Conservation (phyloP, 2,329 filamentous ascomycete species). For the Trichothecium roseum region DNA sequence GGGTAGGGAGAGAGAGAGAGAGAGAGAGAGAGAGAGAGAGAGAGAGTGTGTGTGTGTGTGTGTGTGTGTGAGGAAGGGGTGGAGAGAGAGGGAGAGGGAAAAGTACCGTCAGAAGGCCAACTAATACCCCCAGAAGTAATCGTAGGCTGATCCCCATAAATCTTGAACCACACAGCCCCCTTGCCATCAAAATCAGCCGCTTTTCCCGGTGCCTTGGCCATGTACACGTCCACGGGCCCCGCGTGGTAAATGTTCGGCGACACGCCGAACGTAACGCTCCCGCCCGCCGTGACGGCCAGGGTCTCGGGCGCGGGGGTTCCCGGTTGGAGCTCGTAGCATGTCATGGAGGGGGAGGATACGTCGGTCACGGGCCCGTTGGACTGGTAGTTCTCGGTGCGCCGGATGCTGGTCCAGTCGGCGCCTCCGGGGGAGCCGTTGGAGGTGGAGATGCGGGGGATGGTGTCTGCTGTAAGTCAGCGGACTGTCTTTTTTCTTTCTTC, state of each 20-base stretch:
- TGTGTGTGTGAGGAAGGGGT: conserved; percentile 11
- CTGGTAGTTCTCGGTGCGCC: conserved; percentile 38
- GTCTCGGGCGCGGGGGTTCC: conserved; percentile 31
- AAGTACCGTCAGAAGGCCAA: conserved; percentile 26
- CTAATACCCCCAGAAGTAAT: conserved; percentile 23
- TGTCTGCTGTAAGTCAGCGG: conserved; percentile 17
- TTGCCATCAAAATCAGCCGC: conserved; percentile 26
- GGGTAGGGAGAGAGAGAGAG: no score
- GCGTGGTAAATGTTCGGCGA: conserved; percentile 30
- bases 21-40: no score
- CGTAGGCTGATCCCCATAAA: conserved; percentile 29
- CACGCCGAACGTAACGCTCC: conserved; percentile 18
- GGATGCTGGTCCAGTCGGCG: conserved; percentile 33
- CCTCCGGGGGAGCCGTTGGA: conserved; percentile 15
- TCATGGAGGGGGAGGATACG: conserved; percentile 34
- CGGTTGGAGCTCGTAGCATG: conserved; percentile 36
- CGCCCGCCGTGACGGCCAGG: conserved; percentile 18
- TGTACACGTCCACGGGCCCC: conserved; percentile 23
- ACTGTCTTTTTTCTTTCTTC: neutral
- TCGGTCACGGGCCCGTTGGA: conserved; percentile 37
- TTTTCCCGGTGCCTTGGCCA: conserved; percentile 23
- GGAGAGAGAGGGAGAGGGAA: neutral
- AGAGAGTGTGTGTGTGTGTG: neutral
- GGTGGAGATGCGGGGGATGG: conserved; percentile 28
- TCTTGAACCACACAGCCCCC: conserved; percentile 28